These are phyloP conservation scores for Hypoxylon sp. DNA, from an alignment of 2,329 filamentous ascomycete genomes.

Conservation along the genomic window DNA sequence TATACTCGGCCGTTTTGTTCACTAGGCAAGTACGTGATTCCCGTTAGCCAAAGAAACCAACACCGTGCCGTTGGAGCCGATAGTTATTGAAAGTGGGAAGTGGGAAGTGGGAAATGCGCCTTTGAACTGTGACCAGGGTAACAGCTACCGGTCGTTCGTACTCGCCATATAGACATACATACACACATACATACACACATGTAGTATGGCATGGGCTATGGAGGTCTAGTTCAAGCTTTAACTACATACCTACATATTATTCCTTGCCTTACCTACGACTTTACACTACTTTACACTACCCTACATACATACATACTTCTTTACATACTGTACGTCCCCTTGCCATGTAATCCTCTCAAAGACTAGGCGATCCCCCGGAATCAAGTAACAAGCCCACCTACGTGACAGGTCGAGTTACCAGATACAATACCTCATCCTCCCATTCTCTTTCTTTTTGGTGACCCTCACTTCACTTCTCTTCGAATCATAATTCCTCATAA, in stretches of 20 bases:
- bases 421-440: slow-evolving; percentile 41
- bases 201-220: slow-evolving; percentile 15
- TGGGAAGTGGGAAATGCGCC: slow-evolving; percentile 1
- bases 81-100: slow-evolving; percentile 18
- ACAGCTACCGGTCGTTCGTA: slow-evolving; percentile 37
- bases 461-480: slow-evolving; percentile 30
- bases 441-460: slow-evolving; percentile 30
- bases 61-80: slow-evolving; percentile 53
- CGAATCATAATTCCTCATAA: slow-evolving; percentile 43
- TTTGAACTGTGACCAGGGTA: slow-evolving; percentile 41
- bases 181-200: background rate
- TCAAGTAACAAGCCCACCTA: slow-evolving; percentile 36
- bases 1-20: slow-evolving; percentile 39
- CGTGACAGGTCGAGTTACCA: slow-evolving; percentile 36
- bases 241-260: slow-evolving; percentile 19
- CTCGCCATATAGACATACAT: slow-evolving; percentile 24
- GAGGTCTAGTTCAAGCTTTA: slow-evolving; percentile 25
- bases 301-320: background rate
- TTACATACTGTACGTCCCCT: background rate
- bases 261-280: background rate
- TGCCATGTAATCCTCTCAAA: slow-evolving; percentile 1
- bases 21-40: slow-evolving; percentile 45
- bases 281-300: background rate
- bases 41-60: slow-evolving; percentile 45
- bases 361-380: slow-evolving; percentile 29